phyloP scores from a whole-genome alignment of 805 yeast species.

The Ogataea pini region DNA sequence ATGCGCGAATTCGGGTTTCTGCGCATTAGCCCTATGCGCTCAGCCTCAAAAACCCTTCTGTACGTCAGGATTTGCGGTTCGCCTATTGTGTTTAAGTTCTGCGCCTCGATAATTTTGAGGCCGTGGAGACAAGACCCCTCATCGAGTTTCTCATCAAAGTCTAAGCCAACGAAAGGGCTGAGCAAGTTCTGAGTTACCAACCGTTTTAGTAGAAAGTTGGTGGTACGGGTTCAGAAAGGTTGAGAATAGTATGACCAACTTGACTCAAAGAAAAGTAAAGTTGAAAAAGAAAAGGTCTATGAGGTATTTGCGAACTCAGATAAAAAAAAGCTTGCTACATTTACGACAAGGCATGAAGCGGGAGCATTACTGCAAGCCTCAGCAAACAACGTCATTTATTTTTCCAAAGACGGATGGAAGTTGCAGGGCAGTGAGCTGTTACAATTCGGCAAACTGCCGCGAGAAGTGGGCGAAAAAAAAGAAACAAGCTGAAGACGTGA shows the following conservation, averaged over 20 bases:
- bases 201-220: too few relatives aligned
- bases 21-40: neutral
- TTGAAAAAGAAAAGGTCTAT: too few relatives aligned
- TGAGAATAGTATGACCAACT: too few relatives aligned
- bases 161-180: neutral
- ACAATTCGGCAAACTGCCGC: neutral
- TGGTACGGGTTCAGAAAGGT: too few relatives aligned
- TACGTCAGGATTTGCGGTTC: neutral
- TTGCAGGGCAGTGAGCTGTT: neutral
- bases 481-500: slow-evolving; percentile 2
- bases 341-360: too few relatives aligned
- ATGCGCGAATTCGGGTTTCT: too few relatives aligned
- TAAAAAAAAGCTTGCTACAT: too few relatives aligned
- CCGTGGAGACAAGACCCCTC: neutral
- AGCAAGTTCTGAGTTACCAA: neutral
- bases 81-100: neutral
- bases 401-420: too few relatives aligned
- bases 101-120: slow-evolving; percentile 3
- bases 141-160: neutral
- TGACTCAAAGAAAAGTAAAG: too few relatives aligned
- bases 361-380: too few relatives aligned
- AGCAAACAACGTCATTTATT: too few relatives aligned
- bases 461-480: neutral
- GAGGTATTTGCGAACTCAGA: too few relatives aligned
- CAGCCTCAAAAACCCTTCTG: slow-evolving; percentile 3